Conservation (phyloP, 2,329 filamentous ascomycete species). For the Alternaria solani region DNA sequence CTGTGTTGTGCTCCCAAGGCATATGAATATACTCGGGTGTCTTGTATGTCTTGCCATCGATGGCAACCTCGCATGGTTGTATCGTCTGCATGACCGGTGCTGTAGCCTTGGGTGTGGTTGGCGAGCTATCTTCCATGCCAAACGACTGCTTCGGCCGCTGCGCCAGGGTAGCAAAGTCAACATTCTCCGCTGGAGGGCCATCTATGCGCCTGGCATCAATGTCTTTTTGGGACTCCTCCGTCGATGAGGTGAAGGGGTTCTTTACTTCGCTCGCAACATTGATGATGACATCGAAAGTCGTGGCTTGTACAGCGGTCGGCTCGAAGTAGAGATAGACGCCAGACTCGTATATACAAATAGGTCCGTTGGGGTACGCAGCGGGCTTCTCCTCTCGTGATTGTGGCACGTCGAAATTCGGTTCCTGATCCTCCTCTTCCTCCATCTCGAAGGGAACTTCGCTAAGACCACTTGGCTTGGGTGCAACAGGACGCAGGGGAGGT, state of each 20-base stretch:
- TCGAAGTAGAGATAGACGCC: constrained; percentile 82
- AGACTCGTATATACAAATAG: constrained; percentile 81
- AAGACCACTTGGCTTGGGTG: constrained; percentile 47
- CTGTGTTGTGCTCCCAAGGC: constrained; percentile 87
- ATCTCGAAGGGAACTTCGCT: constrained; percentile 73
- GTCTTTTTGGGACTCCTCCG: constrained; percentile 42
- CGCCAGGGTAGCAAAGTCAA: constrained; percentile 47
- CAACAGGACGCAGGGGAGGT: constrained; percentile 50
- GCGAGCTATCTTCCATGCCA: constrained; percentile 49
- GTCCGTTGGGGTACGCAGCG: constrained; percentile 81
- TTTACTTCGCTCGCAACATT: constrained; percentile 84
- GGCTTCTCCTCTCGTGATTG: constrained; percentile 74
- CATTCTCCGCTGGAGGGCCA: constrained; percentile 46
- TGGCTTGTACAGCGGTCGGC: constrained; percentile 78
- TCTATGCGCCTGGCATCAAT: constrained; percentile 48
- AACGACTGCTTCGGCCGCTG: constrained; percentile 36
- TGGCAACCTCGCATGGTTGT: constrained; percentile 35
- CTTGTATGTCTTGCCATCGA: constrained; percentile 40
- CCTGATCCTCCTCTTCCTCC: constrained; percentile 71
- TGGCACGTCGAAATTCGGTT: constrained; percentile 62
- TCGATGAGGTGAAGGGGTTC: constrained; percentile 69
- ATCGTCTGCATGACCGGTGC: constrained; percentile 50
- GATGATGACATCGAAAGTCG: constrained; percentile 81
- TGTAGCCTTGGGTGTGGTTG: constrained; percentile 63
- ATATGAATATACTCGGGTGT: constrained; percentile 86